Conservation (phyloP, 768 basidiomycete genomes). For the Tricholoma sp. region DNA sequence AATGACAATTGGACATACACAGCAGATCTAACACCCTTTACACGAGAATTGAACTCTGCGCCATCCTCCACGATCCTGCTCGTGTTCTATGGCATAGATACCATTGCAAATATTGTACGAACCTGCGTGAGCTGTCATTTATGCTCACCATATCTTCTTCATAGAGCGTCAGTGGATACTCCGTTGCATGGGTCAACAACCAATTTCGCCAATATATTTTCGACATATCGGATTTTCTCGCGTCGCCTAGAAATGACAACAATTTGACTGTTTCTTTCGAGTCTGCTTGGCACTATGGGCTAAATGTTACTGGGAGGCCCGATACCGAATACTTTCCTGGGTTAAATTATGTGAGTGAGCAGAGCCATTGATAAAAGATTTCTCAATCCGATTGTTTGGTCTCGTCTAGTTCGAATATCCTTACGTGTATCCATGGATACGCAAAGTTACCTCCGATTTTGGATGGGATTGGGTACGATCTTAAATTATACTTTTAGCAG, state of each 20-base stretch:
- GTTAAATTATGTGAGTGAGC: slow-evolving; percentile 24
- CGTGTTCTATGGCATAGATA: slow-evolving; percentile 55
- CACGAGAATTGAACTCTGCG: slow-evolving; percentile 15
- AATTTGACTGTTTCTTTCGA: slow-evolving; percentile 50
- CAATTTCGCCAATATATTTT: slow-evolving; percentile 51
- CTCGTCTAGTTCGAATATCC: slow-evolving; percentile 46
- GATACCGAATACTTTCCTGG: slow-evolving; percentile 42
- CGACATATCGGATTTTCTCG: slow-evolving; percentile 42
- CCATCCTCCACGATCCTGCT: slow-evolving; percentile 32
- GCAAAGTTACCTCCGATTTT: slow-evolving; percentile 50
- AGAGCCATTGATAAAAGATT: no score
- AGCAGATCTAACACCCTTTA: slow-evolving; percentile 44
- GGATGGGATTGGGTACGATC: slow-evolving; percentile 56
- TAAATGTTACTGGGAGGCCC: slow-evolving; percentile 45
- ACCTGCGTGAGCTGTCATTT: background rate
- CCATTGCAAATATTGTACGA: slow-evolving; percentile 49
- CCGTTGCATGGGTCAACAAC: slow-evolving; percentile 55
- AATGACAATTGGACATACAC: slow-evolving; percentile 59
- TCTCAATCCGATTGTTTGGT: background rate
- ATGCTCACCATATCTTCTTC: background rate
- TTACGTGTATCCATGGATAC: slow-evolving; percentile 40
- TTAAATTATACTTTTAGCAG: background rate
- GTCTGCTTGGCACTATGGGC: slow-evolving; percentile 48
- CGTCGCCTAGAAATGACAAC: slow-evolving; percentile 25
- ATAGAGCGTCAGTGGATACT: slow-evolving; percentile 45